phyloP scores from a whole-genome alignment of 495 filamentous ascomycete genomes.

The Lichenothelia convexa region DNA sequence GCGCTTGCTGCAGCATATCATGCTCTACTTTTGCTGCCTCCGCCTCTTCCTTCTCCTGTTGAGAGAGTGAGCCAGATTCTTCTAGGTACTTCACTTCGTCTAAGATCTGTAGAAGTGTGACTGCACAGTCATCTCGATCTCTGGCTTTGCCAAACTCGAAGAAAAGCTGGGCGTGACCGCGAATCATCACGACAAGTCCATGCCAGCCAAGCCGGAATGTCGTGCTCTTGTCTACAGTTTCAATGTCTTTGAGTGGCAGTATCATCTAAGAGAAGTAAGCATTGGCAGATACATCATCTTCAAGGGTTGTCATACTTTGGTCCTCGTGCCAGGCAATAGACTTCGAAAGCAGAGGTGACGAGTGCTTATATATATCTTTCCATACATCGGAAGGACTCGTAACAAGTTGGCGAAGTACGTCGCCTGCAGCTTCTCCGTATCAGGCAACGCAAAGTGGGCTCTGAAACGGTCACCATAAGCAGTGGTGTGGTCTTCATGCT shows the following conservation, averaged over 20 bases:
- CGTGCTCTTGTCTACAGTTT: slow-evolving; percentile 89
- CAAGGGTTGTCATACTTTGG: slow-evolving; percentile 33
- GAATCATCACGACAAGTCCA: slow-evolving; percentile 77
- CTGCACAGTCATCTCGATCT: slow-evolving; percentile 69
- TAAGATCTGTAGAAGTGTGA: slow-evolving; percentile 59
- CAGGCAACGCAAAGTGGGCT: slow-evolving; percentile 72
- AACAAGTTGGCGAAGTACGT: slow-evolving; percentile 80
- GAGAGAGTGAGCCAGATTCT: slow-evolving; percentile 50
- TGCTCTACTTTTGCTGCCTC: slow-evolving; percentile 71
- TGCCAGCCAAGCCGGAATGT: slow-evolving; percentile 87
- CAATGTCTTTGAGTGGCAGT: slow-evolving; percentile 76
- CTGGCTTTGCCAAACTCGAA: slow-evolving; percentile 75
- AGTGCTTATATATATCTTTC: slow-evolving; percentile 89
- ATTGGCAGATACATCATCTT: background rate
- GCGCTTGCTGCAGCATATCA: slow-evolving; percentile 61
- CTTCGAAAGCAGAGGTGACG: slow-evolving; percentile 90
- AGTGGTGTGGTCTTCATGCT: slow-evolving; percentile 40
- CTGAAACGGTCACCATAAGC: slow-evolving; percentile 65
- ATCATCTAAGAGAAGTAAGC: slow-evolving; percentile 34
- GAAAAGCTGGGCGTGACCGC: slow-evolving; percentile 89
- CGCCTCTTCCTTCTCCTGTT: slow-evolving; percentile 50
- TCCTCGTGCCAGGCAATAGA: slow-evolving; percentile 72
- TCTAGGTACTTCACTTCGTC: slow-evolving; percentile 54
- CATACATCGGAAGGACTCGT: slow-evolving; percentile 79
- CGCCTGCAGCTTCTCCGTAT: slow-evolving; percentile 70